Evolutionary conservation across 2,329 filamentous ascomycete genomes (phyloP).

Genomic region (Stachybotrys elegans): DNA sequence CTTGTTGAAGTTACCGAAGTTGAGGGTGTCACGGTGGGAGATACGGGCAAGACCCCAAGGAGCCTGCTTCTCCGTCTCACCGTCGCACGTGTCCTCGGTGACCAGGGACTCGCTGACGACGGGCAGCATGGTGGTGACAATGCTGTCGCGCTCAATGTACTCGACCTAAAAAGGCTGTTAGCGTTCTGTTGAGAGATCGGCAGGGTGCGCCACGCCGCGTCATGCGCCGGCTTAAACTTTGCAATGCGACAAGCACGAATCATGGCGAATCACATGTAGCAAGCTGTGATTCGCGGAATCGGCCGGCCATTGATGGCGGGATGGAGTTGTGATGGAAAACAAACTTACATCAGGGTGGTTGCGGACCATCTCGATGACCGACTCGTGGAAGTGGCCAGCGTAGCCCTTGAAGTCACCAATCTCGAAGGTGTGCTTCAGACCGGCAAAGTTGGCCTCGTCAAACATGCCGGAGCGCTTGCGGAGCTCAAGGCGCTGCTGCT

Average conservation of each 20-base stretch:
- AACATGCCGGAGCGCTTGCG: slow-evolving; percentile 80
- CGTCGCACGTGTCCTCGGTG: slow-evolving; percentile 37
- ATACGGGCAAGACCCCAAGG: slow-evolving; percentile 99
- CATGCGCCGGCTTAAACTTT: too few species aligned
- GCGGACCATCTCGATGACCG: slow-evolving; percentile 88
- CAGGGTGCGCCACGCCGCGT: too few species aligned
- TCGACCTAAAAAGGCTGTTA: slow-evolving; percentile 62
- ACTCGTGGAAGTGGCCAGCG: slow-evolving; percentile 92
- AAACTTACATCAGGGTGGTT: slow-evolving; percentile 90
- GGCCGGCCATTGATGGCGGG: slow-evolving; percentile 6
- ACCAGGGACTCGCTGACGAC: slow-evolving; percentile 32
- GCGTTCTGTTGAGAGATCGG: too few species aligned
- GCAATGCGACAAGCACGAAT: too few species aligned
- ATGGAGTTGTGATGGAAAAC: slow-evolving; percentile 3
- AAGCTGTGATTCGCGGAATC: too few species aligned
- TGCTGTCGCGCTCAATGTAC: slow-evolving; percentile 90
- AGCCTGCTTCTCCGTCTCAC: slow-evolving; percentile 77
- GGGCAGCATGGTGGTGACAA: slow-evolving; percentile 74
- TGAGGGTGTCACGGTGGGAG: slow-evolving; percentile 83
- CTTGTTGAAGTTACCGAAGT: slow-evolving; percentile 95
- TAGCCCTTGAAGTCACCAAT: slow-evolving; percentile 87
- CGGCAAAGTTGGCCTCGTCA: slow-evolving; percentile 66
- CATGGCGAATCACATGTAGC: too few species aligned
- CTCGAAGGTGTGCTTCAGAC: slow-evolving; percentile 95
- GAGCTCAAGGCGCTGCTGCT: slow-evolving; percentile 75